Base-by-base conservation (phyloP, 352 stramenopile species). In the Phytophthora lateralis region DNA sequence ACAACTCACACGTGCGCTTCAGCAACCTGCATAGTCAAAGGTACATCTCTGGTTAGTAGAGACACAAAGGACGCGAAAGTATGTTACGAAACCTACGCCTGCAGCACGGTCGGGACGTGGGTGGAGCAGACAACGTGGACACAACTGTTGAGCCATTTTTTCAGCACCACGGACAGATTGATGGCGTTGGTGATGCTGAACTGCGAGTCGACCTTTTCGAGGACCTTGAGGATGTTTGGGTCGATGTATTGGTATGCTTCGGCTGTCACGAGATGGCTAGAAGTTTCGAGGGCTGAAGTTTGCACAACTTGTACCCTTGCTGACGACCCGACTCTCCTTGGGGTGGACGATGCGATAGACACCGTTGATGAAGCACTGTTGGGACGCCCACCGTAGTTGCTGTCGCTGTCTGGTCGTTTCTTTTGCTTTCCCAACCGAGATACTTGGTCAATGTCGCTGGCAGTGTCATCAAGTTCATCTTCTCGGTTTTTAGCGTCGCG, bases 111-210 rank as follows among this genome's bases (percentile, higher is more conserved):
- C 18, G 73, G 57, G 18, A 81, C 42, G 37, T 86, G 66, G 17
- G 74, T 78, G 15, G 84, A 90, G 20, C 73, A 71, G 4, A 88
- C 74, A 27, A 90, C 52, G 53, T 85, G 75, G 15, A 85, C 69
- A 20, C 81, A 91, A 34, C 69, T 81, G 20, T 91, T 80, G 24
- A 91, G 69, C 84, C 84, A 93, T 18, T 89, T 89, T 57, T 93
- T 93, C 12, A 93, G 63, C 32, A 82, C 77, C 1, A 66, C 65
- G 0, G 81, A 77, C 8, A 93, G 60, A 10, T 76, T 76, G 61
- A 93, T 91, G 21, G 84, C 84, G 60, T 87, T 90, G 21, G 80
- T 85, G 75, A 93, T 93, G 56, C 80, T 91, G 71, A 93, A 93
- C 61, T 93, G 81, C 32, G 84, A 90, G 61, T 93, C 84, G n/a